phyloP scores from a whole-genome alignment of 345 rosid species.

The Eucalyptus shirleyi region DNA sequence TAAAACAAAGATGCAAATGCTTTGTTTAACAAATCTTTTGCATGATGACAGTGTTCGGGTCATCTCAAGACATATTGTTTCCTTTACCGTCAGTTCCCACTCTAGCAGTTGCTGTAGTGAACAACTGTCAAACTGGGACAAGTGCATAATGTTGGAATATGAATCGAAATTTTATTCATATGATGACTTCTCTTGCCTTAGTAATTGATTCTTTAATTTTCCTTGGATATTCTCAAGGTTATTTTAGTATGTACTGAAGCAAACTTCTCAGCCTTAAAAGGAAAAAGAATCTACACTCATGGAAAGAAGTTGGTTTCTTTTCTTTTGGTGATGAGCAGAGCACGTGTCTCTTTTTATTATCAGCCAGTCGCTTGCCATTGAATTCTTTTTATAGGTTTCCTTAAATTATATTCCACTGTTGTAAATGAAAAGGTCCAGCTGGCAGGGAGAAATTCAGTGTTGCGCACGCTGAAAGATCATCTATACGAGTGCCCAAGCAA shows the following conservation, averaged over 20 bases:
- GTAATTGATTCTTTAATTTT: background rate
- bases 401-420: background rate
- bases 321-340: background rate
- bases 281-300: background rate
- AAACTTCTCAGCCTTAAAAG: background rate
- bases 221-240: background rate
- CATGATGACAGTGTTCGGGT: background rate
- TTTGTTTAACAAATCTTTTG: background rate
- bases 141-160: background rate
- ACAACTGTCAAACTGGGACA: background rate
- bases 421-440: background rate
- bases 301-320: background rate
- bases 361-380: background rate
- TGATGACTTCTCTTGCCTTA: background rate
- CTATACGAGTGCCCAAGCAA: conserved; percentile 72
- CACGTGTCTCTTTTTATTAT: background rate
- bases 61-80: background rate
- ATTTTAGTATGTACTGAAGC: background rate
- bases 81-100: background rate
- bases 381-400: background rate
- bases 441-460: conserved; percentile 20
- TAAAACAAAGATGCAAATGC: background rate
- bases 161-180: background rate
- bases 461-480: conserved; percentile 69
- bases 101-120: background rate